These are phyloP conservation scores for Kentomonas sorsogonicus DNA, from an alignment of 208 protist species.

Conservation along the genomic window DNA sequence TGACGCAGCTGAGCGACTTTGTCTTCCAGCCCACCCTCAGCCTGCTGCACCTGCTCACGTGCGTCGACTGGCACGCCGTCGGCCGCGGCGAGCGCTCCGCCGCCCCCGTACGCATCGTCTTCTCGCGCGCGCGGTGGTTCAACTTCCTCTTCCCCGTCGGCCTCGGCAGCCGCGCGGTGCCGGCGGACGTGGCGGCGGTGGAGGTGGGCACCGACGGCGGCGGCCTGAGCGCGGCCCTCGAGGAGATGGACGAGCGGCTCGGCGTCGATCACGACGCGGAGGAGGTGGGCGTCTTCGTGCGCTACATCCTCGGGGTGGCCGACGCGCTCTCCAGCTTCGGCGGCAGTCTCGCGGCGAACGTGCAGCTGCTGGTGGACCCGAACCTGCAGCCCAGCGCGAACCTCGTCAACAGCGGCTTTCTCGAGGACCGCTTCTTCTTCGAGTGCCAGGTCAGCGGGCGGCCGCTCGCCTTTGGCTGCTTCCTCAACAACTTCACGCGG, in stretches of 20 bases:
- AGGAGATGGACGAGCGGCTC: too few relatives aligned
- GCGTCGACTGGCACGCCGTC: too few relatives aligned
- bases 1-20: constrained; percentile 45
- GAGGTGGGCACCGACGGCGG: too few relatives aligned
- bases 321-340: background rate
- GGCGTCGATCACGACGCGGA: too few relatives aligned
- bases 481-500: constrained; percentile 53
- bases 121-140: constrained; percentile 76
- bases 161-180: constrained; percentile 24
- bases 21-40: constrained; percentile 57
- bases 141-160: constrained; percentile 38
- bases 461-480: constrained; percentile 63
- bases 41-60: constrained; percentile 53
- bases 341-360: constrained; percentile 12
- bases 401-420: constrained; percentile 22
- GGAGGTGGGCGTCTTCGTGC: background rate
- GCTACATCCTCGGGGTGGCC: too few relatives aligned
- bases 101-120: constrained; percentile 42
- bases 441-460: constrained; percentile 26
- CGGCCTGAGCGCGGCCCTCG: too few relatives aligned
- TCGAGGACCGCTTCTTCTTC: constrained; percentile 34
- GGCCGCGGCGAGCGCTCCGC: too few relatives aligned
- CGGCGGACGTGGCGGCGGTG: constrained; percentile 4
- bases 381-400: constrained; percentile 28
- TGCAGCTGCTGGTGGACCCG: constrained; percentile 48